Base-by-base conservation (phyloP, 106 monocot genomes). In the Apostasia ramifera region DNA sequence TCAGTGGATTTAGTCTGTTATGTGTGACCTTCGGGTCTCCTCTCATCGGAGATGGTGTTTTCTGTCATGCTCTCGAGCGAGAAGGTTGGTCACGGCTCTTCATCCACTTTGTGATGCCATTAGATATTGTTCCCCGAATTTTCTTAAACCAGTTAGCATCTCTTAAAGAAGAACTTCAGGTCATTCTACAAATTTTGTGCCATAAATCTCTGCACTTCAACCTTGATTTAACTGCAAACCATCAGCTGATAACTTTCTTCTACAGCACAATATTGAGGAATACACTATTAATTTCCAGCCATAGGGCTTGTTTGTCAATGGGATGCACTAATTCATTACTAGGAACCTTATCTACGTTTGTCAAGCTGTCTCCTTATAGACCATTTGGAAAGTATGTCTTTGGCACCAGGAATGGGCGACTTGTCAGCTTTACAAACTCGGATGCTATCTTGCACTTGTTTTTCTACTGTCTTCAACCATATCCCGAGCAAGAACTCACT, bases 1-100 rank as follows among this genome's bases (percentile, higher is more conserved):
- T 4, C 8, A 68, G 70, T 59, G 57, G 44, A 44, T 5, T 54
- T 10, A 38, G 68, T 55, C 81, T 78, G 54, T 71, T 69, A 12
- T 85, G 85, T 60, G 67, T 85, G 14, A 85, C 85, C 43, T 85
- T 81, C 71, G 85, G 85, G 42, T 70, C 85, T 70, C 85, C 85
- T 54, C 81, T 85, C 47, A 61, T 85, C 47, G 85, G 85, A 57
- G 74, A 85, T 40, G 52, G 54, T 72, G 59, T 74, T 38, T 74
- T 81, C 51, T 45, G 59, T 26, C 78, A 85, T 57, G 77, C 85
- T 62, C 57, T 85, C 38, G 55, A 66, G 55, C 55, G 85, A 44
- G 85, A 85, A 59, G 74, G 53, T 12, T 85, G 85, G 85, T 78
- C 71, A 43, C 41, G 61, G 39, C 59, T 58, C 53, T 81, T 85